Conservation (phyloP, 148 eudicot genomes). For the Vaccinium corymbosum region DNA sequence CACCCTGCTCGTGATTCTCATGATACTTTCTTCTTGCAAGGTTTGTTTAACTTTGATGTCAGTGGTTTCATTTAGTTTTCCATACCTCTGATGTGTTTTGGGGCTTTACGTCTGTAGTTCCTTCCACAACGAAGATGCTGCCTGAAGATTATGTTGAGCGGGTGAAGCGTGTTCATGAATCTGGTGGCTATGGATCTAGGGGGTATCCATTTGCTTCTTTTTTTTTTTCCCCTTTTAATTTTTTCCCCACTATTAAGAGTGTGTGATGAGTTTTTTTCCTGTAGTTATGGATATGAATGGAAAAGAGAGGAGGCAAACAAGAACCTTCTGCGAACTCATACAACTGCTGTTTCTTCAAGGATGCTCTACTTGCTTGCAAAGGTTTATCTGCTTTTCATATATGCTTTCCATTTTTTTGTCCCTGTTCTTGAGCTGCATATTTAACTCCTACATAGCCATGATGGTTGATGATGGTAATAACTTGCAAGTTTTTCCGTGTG, state of each 20-base stretch:
- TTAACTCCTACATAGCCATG: neutral
- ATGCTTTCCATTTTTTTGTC: neutral
- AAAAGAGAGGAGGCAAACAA: conserved; percentile 89
- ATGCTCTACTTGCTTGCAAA: conserved; percentile 87
- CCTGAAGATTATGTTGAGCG: conserved; percentile 95
- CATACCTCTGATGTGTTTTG: conserved; percentile 9
- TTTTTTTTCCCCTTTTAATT: neutral
- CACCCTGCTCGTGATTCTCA: conserved; percentile 99
- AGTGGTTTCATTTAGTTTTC: neutral
- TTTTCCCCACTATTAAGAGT: neutral
- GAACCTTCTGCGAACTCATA: conserved; percentile 91
- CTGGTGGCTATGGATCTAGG: conserved; percentile 91
- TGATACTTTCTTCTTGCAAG: conserved; percentile 86
- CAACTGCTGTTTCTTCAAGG: conserved; percentile 97
- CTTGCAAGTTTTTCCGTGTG: neutral
- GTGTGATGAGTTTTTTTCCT: conserved; percentile 3
- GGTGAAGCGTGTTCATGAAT: conserved; percentile 75
- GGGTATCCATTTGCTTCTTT: conserved; percentile 49
- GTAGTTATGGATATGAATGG: conserved; percentile 91
- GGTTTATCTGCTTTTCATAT: conserved; percentile 32
- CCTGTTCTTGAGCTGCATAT: neutral
- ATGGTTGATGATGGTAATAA: neutral
- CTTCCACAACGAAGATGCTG: conserved; percentile 65
- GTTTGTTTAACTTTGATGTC: conserved; percentile 29
- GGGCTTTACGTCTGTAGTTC: conserved; percentile 42